Percentiles rank a stretch among this genome's conserved stretches.
Evolutionary conservation across 1,139 yeast species (phyloP).

Genomic region (Pichia sp.): DNA sequence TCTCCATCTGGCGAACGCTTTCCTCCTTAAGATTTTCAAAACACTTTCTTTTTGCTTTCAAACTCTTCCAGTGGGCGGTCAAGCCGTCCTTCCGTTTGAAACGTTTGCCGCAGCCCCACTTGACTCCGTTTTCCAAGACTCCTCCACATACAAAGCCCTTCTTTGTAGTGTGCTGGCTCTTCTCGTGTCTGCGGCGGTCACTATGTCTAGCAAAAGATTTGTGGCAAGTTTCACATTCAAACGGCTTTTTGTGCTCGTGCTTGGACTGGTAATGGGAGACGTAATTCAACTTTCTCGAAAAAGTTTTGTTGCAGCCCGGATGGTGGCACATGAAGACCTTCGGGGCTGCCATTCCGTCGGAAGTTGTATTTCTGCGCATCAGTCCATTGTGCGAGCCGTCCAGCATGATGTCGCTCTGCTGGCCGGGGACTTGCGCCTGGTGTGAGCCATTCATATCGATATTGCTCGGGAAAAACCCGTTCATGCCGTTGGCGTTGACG

Average conservation of each 20-base stretch:
- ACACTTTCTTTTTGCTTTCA: constrained; percentile 32
- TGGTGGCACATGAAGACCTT: constrained; percentile 65
- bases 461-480: constrained; percentile 45
- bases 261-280: constrained; percentile 31
- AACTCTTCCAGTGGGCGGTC: constrained; percentile 33
- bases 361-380: background rate
- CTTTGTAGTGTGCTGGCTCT: constrained; percentile 27
- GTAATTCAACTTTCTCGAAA: constrained; percentile 31
- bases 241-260: constrained; percentile 32
- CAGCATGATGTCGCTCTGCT: background rate
- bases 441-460: constrained; percentile 48
- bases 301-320: constrained; percentile 28
- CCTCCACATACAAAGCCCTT: constrained; percentile 30
- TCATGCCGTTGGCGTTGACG: background rate
- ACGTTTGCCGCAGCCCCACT: constrained; percentile 33
- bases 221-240: constrained; percentile 28
- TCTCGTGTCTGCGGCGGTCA: constrained; percentile 32
- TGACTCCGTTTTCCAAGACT: constrained; percentile 24
- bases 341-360: background rate
- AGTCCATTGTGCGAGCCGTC: background rate
- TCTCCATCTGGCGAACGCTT: background rate
- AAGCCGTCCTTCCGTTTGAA: constrained; percentile 34
- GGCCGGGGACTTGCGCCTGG: background rate
- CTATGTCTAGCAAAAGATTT: constrained; percentile 31
- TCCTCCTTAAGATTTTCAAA: constrained; percentile 19